phyloP scores from a whole-genome alignment of 441 rosid genomes.

The Corymbia citriodora region DNA sequence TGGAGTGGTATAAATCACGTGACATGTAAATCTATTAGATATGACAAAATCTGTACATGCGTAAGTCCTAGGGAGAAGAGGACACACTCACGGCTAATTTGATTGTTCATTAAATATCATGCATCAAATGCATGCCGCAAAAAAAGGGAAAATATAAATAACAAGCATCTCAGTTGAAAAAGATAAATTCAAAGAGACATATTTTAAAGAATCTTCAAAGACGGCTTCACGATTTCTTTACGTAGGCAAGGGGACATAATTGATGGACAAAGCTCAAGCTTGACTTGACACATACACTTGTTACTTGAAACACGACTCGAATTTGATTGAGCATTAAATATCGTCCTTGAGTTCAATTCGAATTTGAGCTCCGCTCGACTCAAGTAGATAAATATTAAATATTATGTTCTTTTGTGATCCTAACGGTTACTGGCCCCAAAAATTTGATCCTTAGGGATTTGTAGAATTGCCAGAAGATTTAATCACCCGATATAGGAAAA shows the following conservation, averaged over 20 bases:
- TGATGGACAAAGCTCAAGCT: not conserved
- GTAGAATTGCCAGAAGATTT: too few relatives aligned
- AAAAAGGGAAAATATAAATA: too few relatives aligned
- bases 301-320: not conserved
- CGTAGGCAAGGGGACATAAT: accelerated
- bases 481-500: too few relatives aligned
- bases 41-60: not conserved
- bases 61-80: accelerated
- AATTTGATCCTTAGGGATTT: too few relatives aligned
- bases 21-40: not conserved
- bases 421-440: too few relatives aligned
- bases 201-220: not conserved
- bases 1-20: not conserved
- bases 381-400: too few relatives aligned
- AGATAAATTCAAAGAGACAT: too few relatives aligned
- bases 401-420: too few relatives aligned
- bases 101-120: not conserved
- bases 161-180: not conserved
- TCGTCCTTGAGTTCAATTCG: not conserved
- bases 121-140: not conserved
- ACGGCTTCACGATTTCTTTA: not conserved
- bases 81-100: not conserved
- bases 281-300: not conserved
- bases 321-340: not conserved
- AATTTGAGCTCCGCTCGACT: too few relatives aligned